Evolutionary conservation across 768 basidiomycete genomes (phyloP), one percentile per base, ranked within the genome.

Genomic region (Glaciozyma martinii): DNA sequence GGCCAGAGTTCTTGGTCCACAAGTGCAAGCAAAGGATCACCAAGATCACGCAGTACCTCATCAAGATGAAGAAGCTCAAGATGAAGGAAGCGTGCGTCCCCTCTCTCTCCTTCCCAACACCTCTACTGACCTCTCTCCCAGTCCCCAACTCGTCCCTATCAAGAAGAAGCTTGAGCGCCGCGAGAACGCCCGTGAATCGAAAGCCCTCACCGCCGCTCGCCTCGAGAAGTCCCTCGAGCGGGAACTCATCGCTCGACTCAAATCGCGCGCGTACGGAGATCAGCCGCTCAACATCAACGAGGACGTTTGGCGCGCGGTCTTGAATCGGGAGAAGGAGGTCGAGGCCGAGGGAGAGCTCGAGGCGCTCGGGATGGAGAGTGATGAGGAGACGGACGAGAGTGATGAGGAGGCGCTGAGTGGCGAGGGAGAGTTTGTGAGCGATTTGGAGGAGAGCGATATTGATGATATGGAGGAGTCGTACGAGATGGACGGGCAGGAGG

Each of bases 1-100:
- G 95, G 95, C 94, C 95, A 6, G 92, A 92, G 73, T 98, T 94
- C 77, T 85, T 85, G 40, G 88, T 92, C 60, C 95, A 97, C 80
- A 98, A 97, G 79, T 98, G 95, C 83, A 99, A 99, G 81, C 95
- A 99, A 78, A 85, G 95, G 53, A 82, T 97, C 37, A 99, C 95
- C 16, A 99, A 98, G 80, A 97, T 99, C 72, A 98, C 94, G 0
- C 95, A 99, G 76, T 98, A 97, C 75, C 84, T 99, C 69, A 97
- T 98, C 77, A 93, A 95, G 80, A 95, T 98, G 93, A 83, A 94
- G 65, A 85, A 89, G 50, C 78, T 94, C 66, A 72, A 69, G 56
- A 67, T 66, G 47, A 66, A 73, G 65, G 74, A 74, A 33, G 66
- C 66, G 70, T 72, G 47, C 46, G 71, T 66, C 27, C 30, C 37